Base-by-base conservation (phyloP, 2,329 filamentous ascomycete genomes). In the Cucurbitaria berberidis region DNA sequence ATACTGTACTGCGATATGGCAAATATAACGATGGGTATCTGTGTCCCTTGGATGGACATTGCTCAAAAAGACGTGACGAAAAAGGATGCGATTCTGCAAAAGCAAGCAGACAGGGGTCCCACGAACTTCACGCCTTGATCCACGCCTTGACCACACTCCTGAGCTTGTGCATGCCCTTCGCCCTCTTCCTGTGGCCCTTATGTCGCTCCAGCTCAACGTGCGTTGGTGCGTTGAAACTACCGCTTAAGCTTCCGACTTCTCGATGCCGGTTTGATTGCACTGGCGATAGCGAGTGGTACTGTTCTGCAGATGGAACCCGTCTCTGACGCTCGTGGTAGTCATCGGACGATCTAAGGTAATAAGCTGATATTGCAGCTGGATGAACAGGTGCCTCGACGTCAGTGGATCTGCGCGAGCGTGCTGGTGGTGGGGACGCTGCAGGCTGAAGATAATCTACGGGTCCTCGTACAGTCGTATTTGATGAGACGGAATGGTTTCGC, bases 201-300 rank as follows among this genome's bases (percentile, higher is more conserved):
- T 63, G 50, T 41, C 59, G 53, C 49, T 64, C 55, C 1, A 70
- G 46, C 39, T 69, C 66, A 7, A 66, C 50, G 11, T 61, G 24
- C 13, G 67, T 70, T n/a, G 67, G 67, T 9, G 64, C 59, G 32
- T 70, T 69, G 51, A 70, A 70, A 10, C 63, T 63, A 13, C 61
- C 66, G 45, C 64, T 67, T 42, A 69, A 43, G 38, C 60, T 48
- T 22, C 47, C 52, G 8, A 64, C 45, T 38, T 64, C 60, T 36
- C 46, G 34, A n/a, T 42, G 58, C 22, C 45, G 43, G 5, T 38
- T 36, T 21, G 54, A 47, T 19, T 48, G 57, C 15, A 45, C 40
- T 35, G 41, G 42, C 42, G 48, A 42, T 13, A 51, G 44, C 27
- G 45, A 42, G 34, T 50, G 36, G 36, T 51, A 45, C 16, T 47